These are phyloP conservation scores for Trichopus zeylanicus DNA, from an alignment of 116 monocot genomes.

Conservation along the genomic window DNA sequence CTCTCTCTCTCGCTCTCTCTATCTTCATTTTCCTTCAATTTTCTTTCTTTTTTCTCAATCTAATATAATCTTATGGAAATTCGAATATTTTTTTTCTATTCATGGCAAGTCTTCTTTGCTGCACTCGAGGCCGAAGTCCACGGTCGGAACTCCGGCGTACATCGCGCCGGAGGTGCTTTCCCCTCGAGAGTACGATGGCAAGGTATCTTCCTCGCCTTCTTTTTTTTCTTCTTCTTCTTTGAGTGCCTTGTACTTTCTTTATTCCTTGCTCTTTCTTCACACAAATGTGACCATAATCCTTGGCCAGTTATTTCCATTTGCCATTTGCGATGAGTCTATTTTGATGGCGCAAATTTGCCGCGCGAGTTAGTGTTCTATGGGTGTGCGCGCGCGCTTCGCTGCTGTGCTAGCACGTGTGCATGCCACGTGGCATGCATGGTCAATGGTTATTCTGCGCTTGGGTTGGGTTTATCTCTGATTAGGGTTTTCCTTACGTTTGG, in stretches of 20 bases:
- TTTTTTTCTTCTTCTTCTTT: too few relatives aligned
- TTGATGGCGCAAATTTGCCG: not conserved
- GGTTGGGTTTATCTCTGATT: too few relatives aligned
- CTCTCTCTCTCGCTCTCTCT: too few relatives aligned
- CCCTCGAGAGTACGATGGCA: constrained; percentile 71
- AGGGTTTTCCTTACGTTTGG: too few relatives aligned
- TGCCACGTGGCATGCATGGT: not conserved
- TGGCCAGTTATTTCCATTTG: not conserved
- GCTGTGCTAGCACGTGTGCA: not conserved
- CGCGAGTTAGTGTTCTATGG: not conserved
- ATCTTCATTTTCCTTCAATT: not conserved
- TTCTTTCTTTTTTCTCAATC: not conserved
- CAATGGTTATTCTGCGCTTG: too few relatives aligned
- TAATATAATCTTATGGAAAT: not conserved
- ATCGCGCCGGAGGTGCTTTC: constrained; percentile 83
- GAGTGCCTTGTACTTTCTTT: not conserved
- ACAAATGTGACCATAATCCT: not conserved
- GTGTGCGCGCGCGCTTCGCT: not conserved
- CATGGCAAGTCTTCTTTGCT: constrained; percentile 59
- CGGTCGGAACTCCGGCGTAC: constrained; percentile 87
- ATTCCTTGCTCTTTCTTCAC: not conserved
- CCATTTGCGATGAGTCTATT: not conserved
- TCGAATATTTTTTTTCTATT: not conserved
- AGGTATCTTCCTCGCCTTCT: constrained; percentile 16
- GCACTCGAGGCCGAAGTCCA: constrained; percentile 82